Evolutionary conservation across 176 grass and related monocot species (phyloP).

Genomic region (Bolboschoenus planiculmis): DNA sequence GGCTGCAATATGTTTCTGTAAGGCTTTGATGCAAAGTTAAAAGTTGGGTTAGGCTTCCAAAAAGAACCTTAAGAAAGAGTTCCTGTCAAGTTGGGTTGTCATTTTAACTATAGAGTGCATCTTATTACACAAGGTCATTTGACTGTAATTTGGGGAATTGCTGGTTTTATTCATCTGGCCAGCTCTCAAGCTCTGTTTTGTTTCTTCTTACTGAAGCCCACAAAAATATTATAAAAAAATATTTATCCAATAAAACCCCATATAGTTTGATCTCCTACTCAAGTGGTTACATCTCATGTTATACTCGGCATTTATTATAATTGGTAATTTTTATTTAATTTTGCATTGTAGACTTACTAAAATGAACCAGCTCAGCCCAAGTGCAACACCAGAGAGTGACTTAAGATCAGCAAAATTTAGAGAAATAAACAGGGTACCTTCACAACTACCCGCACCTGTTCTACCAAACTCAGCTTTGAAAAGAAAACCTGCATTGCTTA

Average conservation of each 20-base stretch:
- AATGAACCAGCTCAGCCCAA: slow-evolving; percentile 36
- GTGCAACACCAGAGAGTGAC: slow-evolving; percentile 24
- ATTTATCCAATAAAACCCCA: background rate
- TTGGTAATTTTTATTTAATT: slow-evolving; percentile 19
- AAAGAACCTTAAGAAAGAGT: background rate
- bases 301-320: background rate
- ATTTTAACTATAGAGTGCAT: background rate
- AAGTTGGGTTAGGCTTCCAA: background rate
- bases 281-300: slow-evolving; percentile 7
- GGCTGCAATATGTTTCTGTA: background rate
- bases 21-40: background rate
- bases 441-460: slow-evolving; percentile 24
- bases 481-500: slow-evolving; percentile 42
- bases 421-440: slow-evolving; percentile 34
- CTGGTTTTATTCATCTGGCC: background rate
- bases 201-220: background rate
- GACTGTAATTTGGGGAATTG: background rate
- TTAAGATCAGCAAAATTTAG: slow-evolving; percentile 26
- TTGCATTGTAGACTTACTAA: slow-evolving; percentile 44
- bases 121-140: background rate
- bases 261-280: background rate
- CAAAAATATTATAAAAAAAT: background rate
- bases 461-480: slow-evolving; percentile 17
- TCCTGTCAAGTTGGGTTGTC: background rate
- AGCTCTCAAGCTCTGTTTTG: background rate